Conservation (phyloP, 148 eudicot genomes). For the Limonium bicolor region DNA sequence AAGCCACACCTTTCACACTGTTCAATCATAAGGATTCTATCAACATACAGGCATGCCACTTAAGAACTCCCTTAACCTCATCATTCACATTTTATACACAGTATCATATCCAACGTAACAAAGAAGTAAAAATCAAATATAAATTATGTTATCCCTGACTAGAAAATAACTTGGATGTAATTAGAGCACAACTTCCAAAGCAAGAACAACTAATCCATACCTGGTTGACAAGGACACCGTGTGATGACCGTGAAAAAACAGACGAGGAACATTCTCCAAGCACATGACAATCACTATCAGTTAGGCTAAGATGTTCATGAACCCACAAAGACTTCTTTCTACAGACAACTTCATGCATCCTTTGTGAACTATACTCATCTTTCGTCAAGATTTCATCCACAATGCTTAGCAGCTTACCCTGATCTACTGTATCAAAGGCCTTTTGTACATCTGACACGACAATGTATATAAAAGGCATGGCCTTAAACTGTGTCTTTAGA, state of each 20-base stretch:
- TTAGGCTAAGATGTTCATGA: slow-evolving; percentile 20
- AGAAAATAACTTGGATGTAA: no score
- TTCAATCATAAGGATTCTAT: no score
- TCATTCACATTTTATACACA: no score
- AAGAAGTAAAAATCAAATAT: not conserved
- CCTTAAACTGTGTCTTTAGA: slow-evolving; percentile 29
- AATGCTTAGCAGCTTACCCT: slow-evolving; percentile 60
- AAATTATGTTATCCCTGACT: no score
- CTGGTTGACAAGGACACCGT: slow-evolving; percentile 37
- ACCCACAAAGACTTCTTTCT: slow-evolving; percentile 34
- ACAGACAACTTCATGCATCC: slow-evolving; percentile 30
- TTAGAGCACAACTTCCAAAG: no score
- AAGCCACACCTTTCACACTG: no score
- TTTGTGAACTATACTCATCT: slow-evolving; percentile 33
- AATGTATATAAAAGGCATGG: slow-evolving; percentile 38
- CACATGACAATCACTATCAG: slow-evolving; percentile 8
- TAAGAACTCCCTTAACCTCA: no score
- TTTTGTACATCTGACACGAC: slow-evolving; percentile 75
- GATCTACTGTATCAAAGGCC: slow-evolving; percentile 82
- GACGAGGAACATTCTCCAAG: slow-evolving; percentile 7
- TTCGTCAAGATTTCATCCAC: slow-evolving; percentile 35
- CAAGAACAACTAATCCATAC: slow-evolving; percentile 15
- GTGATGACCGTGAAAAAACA: slow-evolving; percentile 18
- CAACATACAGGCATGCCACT: no score
- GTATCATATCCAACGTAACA: no score